Percentiles rank a stretch among this genome's conserved stretches.
These are phyloP conservation scores for Eucalyptus decipiens DNA, from an alignment of 345 rosid species.

Conservation along the genomic window DNA sequence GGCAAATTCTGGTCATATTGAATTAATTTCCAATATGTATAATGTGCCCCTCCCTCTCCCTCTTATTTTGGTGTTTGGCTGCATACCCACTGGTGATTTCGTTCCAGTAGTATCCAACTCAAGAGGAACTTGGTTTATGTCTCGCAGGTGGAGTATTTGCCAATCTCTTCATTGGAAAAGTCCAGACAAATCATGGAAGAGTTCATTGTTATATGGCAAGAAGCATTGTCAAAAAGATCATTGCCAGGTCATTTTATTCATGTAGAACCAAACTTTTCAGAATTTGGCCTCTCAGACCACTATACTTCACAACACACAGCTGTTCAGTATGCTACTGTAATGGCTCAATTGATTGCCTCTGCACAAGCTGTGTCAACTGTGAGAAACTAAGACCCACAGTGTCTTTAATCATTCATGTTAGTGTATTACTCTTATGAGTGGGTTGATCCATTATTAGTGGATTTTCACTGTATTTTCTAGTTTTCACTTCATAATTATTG, in stretches of 20 bases:
- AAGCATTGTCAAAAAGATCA: conserved; percentile 58
- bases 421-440: neutral
- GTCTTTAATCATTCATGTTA: neutral
- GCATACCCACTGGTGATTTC: neutral
- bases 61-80: neutral
- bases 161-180: conserved; percentile 71
- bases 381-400: conserved; percentile 20
- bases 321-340: conserved; percentile 60
- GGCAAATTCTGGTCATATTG: neutral
- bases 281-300: conserved; percentile 60
- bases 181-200: conserved; percentile 65
- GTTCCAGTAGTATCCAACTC: neutral
- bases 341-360: conserved; percentile 80
- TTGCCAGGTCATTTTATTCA: conserved; percentile 67
- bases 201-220: conserved; percentile 76
- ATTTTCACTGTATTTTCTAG: neutral
- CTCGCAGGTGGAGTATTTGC: conserved; percentile 84
- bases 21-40: neutral
- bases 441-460: neutral
- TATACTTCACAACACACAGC: conserved; percentile 81
- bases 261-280: conserved; percentile 52
- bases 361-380: conserved; percentile 42
- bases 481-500: neutral
- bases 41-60: too few relatives aligned
- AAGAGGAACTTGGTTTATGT: neutral